Evolutionary conservation across 2,329 filamentous ascomycete genomes (phyloP), one percentile per base, ranked within the genome.

Genomic region (Beauveria scarabaeidicola): DNA sequence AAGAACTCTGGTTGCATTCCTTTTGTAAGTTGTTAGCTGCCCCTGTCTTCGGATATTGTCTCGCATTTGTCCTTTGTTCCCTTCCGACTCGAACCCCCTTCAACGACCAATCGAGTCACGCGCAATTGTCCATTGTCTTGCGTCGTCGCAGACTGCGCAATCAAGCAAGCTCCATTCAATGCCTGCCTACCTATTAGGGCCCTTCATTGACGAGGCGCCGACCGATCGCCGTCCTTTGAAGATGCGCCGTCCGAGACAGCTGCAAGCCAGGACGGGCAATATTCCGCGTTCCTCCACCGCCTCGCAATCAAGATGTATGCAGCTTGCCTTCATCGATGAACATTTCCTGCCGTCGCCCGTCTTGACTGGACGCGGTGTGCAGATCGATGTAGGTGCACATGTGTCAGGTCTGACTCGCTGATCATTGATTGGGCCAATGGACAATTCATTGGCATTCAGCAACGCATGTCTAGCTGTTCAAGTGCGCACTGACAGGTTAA

Each of bases 1-100:
- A 46, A 87, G 85, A 23, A 86, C 86, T 61, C 82, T 89, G 65
- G 80, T 87, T 69, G 87, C 86, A 62, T 88, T 89, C 70, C 79
- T 85, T 73, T 73, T 87, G 84, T 87, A 76, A 82, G 83, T 84
- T 27, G 7, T 19, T 23, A 56, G 44, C 52, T 61, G 66, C 58
- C 27, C 55, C 63, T 13, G 7, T 4, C 58, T 63, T 65, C 63
- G 62, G 59, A 65, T 62, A 66, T 62, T 65, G 64, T 62, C 54
- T 55, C 65, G 61, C 61, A 61, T 52, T 64, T 63, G 63, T 62
- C 40, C 53, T 66, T 66, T 58, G 61, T 65, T 60, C 60, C 58
- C 29, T 63, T 58, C 52, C 21, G 61, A 54, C 47, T 25, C 48
- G 41, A 38, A 19, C 15, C 52, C 52, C 47, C 48, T 57, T 40